Percentiles rank a stretch among this genome's conserved stretches.
Evolutionary conservation across 805 yeast species (phyloP).

Genomic region (Saccharomyces mikatae): DNA sequence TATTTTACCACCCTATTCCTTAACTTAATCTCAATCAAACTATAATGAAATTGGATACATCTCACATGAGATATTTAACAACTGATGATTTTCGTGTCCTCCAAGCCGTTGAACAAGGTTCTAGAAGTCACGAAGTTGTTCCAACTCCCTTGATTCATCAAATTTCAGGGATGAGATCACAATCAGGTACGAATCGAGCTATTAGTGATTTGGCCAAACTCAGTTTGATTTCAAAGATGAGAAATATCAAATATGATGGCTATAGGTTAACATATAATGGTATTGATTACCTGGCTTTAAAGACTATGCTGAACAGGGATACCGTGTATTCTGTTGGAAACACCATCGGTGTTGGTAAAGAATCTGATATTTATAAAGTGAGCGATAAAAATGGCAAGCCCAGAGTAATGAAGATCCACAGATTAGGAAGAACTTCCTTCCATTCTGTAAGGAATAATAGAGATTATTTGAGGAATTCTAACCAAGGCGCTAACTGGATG

Average conservation of each 20-base stretch:
- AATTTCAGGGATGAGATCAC: constrained; percentile 66
- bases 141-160: constrained; percentile 81
- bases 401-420: constrained; percentile 78
- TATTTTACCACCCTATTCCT: neutral
- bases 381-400: constrained; percentile 58
- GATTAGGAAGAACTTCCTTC: constrained; percentile 91
- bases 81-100: constrained; percentile 85
- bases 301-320: constrained; percentile 68
- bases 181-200: constrained; percentile 67
- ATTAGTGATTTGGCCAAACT: constrained; percentile 83
- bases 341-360: constrained; percentile 94
- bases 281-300: constrained; percentile 84
- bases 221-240: constrained; percentile 62
- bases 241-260: constrained; percentile 95
- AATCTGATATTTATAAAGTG: constrained; percentile 86
- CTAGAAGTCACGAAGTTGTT: constrained; percentile 88
- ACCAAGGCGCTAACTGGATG: constrained; percentile 86
- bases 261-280: constrained; percentile 84
- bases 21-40: neutral
- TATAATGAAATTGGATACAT: constrained; percentile 81
- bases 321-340: constrained; percentile 72
- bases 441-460: constrained; percentile 87
- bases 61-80: constrained; percentile 89
- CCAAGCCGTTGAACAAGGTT: constrained; percentile 83
- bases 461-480: constrained; percentile 65